These are phyloP conservation scores for Agaricus subrufescens DNA, from an alignment of 768 basidiomycete species.

Conservation along the genomic window DNA sequence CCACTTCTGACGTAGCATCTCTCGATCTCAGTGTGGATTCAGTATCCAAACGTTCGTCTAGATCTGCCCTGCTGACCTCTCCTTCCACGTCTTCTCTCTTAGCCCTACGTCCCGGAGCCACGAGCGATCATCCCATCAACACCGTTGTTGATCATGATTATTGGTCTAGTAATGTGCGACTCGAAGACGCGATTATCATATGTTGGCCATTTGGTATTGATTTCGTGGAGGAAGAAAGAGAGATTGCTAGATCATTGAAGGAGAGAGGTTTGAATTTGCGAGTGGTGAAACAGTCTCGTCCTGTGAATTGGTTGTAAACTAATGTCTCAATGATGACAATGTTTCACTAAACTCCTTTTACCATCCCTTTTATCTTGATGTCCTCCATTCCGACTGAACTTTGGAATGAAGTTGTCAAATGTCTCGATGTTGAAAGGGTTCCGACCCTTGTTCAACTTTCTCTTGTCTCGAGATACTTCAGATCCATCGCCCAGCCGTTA, in stretches of 20 bases:
- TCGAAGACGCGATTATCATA: neutral
- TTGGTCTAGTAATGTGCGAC: neutral
- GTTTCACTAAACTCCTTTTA: neutral
- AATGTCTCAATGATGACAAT: neutral
- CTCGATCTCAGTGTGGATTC: neutral
- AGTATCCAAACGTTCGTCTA: neutral
- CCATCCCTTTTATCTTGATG: neutral
- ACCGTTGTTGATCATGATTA: neutral
- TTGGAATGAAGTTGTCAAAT: neutral
- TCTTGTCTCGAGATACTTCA: neutral
- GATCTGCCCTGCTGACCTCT: neutral
- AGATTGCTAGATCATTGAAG: neutral
- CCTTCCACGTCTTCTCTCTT: too few species aligned
- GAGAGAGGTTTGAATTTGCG: neutral
- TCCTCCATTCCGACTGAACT: neutral
- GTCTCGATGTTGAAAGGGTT: neutral
- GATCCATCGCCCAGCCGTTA: neutral
- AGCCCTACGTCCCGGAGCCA: too few species aligned
- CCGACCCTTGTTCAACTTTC: neutral
- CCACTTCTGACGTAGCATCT: neutral
- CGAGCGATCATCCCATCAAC: neutral
- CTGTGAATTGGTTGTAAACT: neutral
- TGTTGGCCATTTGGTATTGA: constrained; percentile 5
- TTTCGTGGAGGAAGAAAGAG: neutral
- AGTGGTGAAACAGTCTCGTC: neutral